phyloP scores from a whole-genome alignment of 495 filamentous ascomycete genomes.

The Thozetella sp. region DNA sequence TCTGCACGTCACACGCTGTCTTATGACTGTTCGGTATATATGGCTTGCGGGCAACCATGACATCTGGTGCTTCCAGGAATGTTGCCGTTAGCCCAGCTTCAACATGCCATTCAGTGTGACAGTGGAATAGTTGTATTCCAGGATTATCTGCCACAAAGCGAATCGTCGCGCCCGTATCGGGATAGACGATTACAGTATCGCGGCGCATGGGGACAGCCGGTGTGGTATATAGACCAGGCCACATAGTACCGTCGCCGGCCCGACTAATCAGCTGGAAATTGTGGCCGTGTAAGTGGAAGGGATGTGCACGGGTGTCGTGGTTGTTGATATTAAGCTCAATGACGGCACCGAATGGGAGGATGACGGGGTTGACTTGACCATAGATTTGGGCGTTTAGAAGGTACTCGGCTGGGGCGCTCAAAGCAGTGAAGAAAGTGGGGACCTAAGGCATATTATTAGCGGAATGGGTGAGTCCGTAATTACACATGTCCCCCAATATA shows the following conservation, averaged over 20 bases:
- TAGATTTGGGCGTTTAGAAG: constrained; percentile 49
- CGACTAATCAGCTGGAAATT: constrained; percentile 64
- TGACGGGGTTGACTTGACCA: constrained; percentile 49
- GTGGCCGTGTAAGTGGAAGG: constrained; percentile 60
- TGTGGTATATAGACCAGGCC: constrained; percentile 49
- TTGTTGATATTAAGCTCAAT: constrained; percentile 77
- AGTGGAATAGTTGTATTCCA: constrained; percentile 57
- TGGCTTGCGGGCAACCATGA: constrained; percentile 37
- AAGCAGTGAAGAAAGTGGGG: constrained; percentile 61
- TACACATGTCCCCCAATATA: constrained; percentile 59
- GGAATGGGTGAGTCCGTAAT: no score
- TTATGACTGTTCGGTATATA: constrained; percentile 58
- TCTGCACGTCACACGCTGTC: constrained; percentile 46
- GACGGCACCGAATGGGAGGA: constrained; percentile 58
- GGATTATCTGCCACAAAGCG: constrained; percentile 44
- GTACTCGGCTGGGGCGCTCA: constrained; percentile 47
- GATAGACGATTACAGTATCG: constrained; percentile 45
- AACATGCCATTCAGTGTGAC: constrained; percentile 56
- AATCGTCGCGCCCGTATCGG: constrained; percentile 34
- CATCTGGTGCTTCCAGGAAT: constrained; percentile 62
- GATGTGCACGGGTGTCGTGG: constrained; percentile 52
- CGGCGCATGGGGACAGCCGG: constrained; percentile 46
- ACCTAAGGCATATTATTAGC: constrained; percentile 59
- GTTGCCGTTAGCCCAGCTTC: constrained; percentile 54
- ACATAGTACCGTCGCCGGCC: constrained; percentile 30